These are phyloP conservation scores for Populus hybrid DNA, from an alignment of 441 rosid species.

Conservation along the genomic window DNA sequence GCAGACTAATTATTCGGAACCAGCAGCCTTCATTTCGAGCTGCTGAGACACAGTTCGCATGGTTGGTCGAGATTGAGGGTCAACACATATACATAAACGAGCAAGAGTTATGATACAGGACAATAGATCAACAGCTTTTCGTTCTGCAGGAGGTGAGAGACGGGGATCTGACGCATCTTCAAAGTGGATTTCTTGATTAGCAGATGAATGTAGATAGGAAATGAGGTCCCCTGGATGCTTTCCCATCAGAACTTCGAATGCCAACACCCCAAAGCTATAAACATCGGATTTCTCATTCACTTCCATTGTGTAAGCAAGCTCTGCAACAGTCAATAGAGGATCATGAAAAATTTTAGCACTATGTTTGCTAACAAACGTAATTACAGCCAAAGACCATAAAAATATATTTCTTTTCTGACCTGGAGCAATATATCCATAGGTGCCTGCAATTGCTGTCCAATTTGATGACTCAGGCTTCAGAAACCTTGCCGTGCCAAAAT, in stretches of 20 bases:
- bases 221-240: constrained; percentile 24
- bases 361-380: not conserved
- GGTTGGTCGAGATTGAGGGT: constrained; percentile 30
- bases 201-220: constrained; percentile 1
- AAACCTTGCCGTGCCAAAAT: constrained; percentile 14
- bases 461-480: constrained; percentile 13
- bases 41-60: constrained; percentile 17
- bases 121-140: constrained; percentile 2
- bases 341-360: not conserved
- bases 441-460: constrained; percentile 18
- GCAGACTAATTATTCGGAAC: not conserved
- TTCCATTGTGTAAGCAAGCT: constrained; percentile 22
- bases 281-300: constrained; percentile 26
- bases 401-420: not conserved
- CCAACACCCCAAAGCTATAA: constrained; percentile 28
- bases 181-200: not conserved
- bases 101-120: constrained; percentile 7
- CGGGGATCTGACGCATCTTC: constrained; percentile 20
- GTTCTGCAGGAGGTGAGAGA: constrained; percentile 4
- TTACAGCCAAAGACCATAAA: not conserved
- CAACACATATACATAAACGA: constrained; percentile 1
- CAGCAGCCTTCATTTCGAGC: constrained; percentile 10
- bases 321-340: constrained; percentile 3
- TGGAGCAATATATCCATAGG: constrained; percentile 19
- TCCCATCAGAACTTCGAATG: constrained; percentile 28